Base-by-base conservation (phyloP, 2,329 filamentous ascomycete genomes). In the Byssothecium circinans region DNA sequence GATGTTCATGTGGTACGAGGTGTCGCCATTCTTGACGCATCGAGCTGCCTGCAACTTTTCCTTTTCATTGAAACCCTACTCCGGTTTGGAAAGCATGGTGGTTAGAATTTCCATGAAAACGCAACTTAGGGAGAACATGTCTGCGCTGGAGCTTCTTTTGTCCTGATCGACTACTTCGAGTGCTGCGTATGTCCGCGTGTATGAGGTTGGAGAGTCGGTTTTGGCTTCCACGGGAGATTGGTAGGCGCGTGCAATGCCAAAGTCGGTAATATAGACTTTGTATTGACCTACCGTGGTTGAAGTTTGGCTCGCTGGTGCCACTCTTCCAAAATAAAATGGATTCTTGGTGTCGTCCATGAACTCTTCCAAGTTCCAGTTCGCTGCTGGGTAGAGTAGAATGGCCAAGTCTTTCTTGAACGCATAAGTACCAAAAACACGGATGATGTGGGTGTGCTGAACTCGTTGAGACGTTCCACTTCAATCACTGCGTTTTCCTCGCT, bases 51-150 rank as follows among this genome's bases (percentile, higher is more conserved):
- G 14, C 30, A 36, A 19, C 8, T 32, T 12, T 11, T n/a, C 11
- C 14, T 20, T 39, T 25, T 39, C 6, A 17, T 36, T 25, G 11
- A 25, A 27, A 14, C 20, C 8, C 7, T 18, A 22, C 7, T 22
- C n/a, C 3, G n/a, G 15, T 15, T n/a, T 4, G 8, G 11, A 19
- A 8, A 12, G 11, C 25, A 32, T 18, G 2, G 39, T 30, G n/a
- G 55, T 50, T 2, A 50, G 7, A 18, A 65, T 62, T 29, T 65
- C 62, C 6, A 56, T 36, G 40, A 61, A 65, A 1, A 64, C 60
- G 29, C 56, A 62, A 2, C 60, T 56, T 0, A 65, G 41, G 1
- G 59, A 60, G 25, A 64, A 65, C 4, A 62, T 43, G 23, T 66
- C 60, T 3, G 60, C 56, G 3, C 43, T 32, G 15, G 54, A 35